Base-by-base conservation (phyloP, 345 rosid genomes). In the Rhodomyrtus tomentosa region DNA sequence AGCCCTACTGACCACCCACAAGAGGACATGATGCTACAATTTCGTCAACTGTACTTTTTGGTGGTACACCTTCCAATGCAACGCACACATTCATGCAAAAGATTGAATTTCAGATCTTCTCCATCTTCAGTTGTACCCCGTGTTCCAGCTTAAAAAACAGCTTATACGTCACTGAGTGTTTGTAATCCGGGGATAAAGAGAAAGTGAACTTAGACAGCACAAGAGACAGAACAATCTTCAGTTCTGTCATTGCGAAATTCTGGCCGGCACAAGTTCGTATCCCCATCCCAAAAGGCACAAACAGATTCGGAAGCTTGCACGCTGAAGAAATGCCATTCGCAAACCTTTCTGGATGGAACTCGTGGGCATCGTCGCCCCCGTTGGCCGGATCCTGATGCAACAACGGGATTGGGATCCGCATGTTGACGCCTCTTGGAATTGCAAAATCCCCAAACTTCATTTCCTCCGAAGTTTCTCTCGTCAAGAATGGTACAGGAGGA, bases 261-360 rank as follows among this genome's bases (percentile, higher is more conserved):
- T 87, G 89, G 76, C 90, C 87, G 3, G 51, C 38, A 38, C 87
- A 87, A 3, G 53, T 82, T 25, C 85, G 56, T 50, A 84, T 76
- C 10, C 90, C 89, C 1, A 27, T 22, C 14, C 89, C 89, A 18
- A 88, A 88, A 0, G 90, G 87, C 74, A 85, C 32, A 3, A 74
- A 89, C 27, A 81, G 83, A 11, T 80, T 80, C 12, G 88, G 88
- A 50, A 12, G 52, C 55, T 68, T 84, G 85, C 84, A 82, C 3
- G 83, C 81, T 3, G 68, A 82, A 1, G 82, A 36, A 48, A 88
- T 53, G 20, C 91, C 89, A 54, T 84, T 48, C 2, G 82, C 85
- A 53, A 89, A 89, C 50, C 90, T 85, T 14, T 80, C 88, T 6
- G 87, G 90, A 73, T 85, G 85, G 83, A 88, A 87, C 53, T 85